Evolutionary conservation across 2,329 filamentous ascomycete species (phyloP).

Genomic region (Colletotrichum caudatum): DNA sequence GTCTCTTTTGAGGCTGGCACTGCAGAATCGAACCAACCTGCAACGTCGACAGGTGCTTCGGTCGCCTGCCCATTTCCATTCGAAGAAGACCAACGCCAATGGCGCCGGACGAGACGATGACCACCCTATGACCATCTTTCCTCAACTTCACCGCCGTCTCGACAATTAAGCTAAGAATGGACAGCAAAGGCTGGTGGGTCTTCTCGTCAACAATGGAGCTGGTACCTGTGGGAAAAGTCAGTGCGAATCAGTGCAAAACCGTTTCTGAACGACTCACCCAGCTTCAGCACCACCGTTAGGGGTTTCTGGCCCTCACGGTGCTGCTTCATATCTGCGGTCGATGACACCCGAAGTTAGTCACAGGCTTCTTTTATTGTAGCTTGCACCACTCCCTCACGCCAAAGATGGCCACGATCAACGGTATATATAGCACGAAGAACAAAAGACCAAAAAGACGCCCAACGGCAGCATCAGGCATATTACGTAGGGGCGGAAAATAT

Average conservation of each 20-base stretch:
- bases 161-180: constrained; percentile 91
- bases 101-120: constrained; percentile 96
- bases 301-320: constrained; percentile 62
- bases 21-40: constrained; percentile 66
- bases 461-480: constrained; percentile 27
- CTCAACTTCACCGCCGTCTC: constrained; percentile 90
- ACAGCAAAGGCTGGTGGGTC: constrained; percentile 92
- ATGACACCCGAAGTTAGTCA: constrained; percentile 34
- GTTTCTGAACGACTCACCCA: constrained; percentile 69
- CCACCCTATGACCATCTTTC: constrained; percentile 91
- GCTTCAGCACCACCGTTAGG: constrained; percentile 86
- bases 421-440: not conserved
- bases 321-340: constrained; percentile 70
- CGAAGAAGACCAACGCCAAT: constrained; percentile 92
- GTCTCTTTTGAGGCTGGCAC: not conserved
- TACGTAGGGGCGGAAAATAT: constrained; percentile 35
- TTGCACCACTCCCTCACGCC: not conserved
- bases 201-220: constrained; percentile 99
- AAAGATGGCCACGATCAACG: not conserved
- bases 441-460: constrained; percentile 2
- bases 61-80: constrained; percentile 88
- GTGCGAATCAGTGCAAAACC: not conserved
- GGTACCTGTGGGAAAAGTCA: constrained; percentile 73
- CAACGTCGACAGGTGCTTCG: constrained; percentile 89
- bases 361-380: not conserved